Percentiles rank a stretch among this genome's conserved stretches.
Evolutionary conservation across 495 filamentous ascomycete genomes (phyloP).

Genomic region (Apiosordaria backusii): DNA sequence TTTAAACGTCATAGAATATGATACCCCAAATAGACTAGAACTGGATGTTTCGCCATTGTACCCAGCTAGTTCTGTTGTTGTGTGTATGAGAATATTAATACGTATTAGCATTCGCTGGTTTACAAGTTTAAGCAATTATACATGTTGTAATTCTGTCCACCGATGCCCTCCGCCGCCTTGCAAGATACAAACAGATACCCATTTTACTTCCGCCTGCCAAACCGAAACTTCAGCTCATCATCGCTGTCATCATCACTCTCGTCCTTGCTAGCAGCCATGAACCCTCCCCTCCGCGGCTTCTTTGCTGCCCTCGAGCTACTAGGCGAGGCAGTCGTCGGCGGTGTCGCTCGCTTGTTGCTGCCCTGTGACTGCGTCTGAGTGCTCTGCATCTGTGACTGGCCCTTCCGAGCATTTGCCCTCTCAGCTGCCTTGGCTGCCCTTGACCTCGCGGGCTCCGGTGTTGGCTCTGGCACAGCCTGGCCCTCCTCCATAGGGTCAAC

Average conservation of each 20-base stretch:
- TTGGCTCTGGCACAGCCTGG: background rate
- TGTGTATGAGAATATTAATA: no score
- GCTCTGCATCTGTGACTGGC: slow-evolving; percentile 24
- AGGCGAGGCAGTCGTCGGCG: slow-evolving; percentile 22
- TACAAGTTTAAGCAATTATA: background rate
- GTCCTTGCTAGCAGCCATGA: slow-evolving; percentile 32
- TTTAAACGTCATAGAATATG: slow-evolving; percentile 14
- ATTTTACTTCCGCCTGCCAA: slow-evolving; percentile 32
- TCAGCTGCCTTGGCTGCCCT: slow-evolving; percentile 33
- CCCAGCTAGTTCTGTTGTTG: background rate
- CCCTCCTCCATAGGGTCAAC: slow-evolving; percentile 8
- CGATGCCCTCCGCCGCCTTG: background rate
- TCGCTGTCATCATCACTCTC: slow-evolving; percentile 47
- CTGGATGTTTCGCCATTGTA: background rate
- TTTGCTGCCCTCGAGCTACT: slow-evolving; percentile 38
- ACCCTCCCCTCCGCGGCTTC: slow-evolving; percentile 34
- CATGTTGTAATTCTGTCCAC: no score
- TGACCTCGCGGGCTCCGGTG: slow-evolving; percentile 24
- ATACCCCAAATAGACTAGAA: slow-evolving; percentile 27
- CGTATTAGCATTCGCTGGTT: background rate
- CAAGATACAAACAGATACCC: background rate
- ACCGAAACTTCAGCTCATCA: slow-evolving; percentile 52
- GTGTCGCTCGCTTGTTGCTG: slow-evolving; percentile 25
- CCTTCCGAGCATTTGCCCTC: slow-evolving; percentile 22
- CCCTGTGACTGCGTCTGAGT: slow-evolving; percentile 32